Evolutionary conservation across 75 land plant genomes (phyloP), one percentile per base, ranked within the genome.

Genomic region (Selaginella tamariscina): DNA sequence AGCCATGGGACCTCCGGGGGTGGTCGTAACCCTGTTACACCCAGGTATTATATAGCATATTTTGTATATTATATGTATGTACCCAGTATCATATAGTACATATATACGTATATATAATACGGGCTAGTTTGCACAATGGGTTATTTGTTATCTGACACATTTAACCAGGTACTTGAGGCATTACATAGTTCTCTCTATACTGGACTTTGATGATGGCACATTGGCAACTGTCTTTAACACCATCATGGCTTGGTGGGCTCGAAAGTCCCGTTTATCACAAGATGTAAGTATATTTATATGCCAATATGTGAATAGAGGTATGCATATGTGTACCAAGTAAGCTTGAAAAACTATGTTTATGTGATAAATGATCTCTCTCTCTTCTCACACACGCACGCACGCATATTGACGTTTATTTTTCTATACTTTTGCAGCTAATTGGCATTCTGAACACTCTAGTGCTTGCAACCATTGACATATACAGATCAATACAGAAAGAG

Each of bases 1-100:
- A n/a, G 79, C 79, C 0, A 77, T 77, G 79, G 79, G 79, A 31
- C 75, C 79, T 1, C 79, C 79, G 20, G 79, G 65, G 79, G 79
- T 28, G 79, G 79, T 20, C 77, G 79, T 11, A 77, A 77, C 54
- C 68, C 74, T 0, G 67, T 77, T 20, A 77, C 75, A 0, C 79
- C 79, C 23, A 60, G 79, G 20, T n/a, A n/a, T n/a, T n/a, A n/a
- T n/a, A n/a, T n/a, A n/a, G n/a, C n/a, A n/a, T n/a, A n/a, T n/a
- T n/a, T n/a, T n/a, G n/a, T n/a, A n/a, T n/a, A n/a, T n/a, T n/a
- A n/a, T n/a, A n/a, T n/a, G n/a, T n/a, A n/a, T n/a, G n/a, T n/a
- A n/a, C n/a, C n/a, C n/a, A n/a, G n/a, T n/a, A n/a, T n/a, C n/a
- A n/a, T n/a, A n/a, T n/a, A n/a, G n/a, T n/a, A n/a, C n/a, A n/a